These are phyloP conservation scores for Hemileccinum rubropunctum DNA, from an alignment of 768 basidiomycete species.

Conservation along the genomic window DNA sequence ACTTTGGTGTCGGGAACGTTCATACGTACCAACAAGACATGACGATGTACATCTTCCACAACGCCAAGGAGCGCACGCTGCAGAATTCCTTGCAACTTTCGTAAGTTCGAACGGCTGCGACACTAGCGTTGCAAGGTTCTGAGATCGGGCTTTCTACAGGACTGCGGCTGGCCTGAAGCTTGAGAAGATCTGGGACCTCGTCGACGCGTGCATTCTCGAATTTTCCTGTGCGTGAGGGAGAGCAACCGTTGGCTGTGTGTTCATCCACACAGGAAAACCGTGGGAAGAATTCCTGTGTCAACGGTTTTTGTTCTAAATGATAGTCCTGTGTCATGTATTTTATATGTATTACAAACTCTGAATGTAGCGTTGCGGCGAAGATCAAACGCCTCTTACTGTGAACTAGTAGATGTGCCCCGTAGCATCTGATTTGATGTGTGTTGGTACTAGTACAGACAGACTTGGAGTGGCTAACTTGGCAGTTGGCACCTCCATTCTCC, in stretches of 20 bases:
- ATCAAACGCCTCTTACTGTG: too few species aligned
- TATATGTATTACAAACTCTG: too few species aligned
- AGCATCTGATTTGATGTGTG: too few species aligned
- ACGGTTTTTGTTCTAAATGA: too few species aligned
- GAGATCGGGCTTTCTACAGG: slow-evolving; percentile 10
- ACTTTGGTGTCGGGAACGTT: slow-evolving; percentile 31
- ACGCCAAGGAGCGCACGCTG: slow-evolving; percentile 34
- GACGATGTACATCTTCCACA: slow-evolving; percentile 29
- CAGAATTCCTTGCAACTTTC: slow-evolving; percentile 27
- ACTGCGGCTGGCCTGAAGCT: slow-evolving; percentile 26
- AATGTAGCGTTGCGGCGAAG: too few species aligned
- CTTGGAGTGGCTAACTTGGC: too few species aligned
- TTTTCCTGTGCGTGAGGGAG: slow-evolving; percentile 24
- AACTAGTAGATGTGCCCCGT: too few species aligned
- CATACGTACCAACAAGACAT: slow-evolving; percentile 31
- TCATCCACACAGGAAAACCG: too few species aligned
- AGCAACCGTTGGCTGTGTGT: neutral
- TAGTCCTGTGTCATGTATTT: too few species aligned
- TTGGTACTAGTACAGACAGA: too few species aligned
- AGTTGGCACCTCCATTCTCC: too few species aligned
- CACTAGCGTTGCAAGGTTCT: neutral
- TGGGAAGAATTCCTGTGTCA: too few species aligned
- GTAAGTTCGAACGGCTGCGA: slow-evolving; percentile 14
- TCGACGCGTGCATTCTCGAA: slow-evolving; percentile 24
- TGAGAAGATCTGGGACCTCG: slow-evolving; percentile 32